These are phyloP conservation scores for Rubia occidens DNA, from an alignment of 305 asterid genomes.

Conservation along the genomic window DNA sequence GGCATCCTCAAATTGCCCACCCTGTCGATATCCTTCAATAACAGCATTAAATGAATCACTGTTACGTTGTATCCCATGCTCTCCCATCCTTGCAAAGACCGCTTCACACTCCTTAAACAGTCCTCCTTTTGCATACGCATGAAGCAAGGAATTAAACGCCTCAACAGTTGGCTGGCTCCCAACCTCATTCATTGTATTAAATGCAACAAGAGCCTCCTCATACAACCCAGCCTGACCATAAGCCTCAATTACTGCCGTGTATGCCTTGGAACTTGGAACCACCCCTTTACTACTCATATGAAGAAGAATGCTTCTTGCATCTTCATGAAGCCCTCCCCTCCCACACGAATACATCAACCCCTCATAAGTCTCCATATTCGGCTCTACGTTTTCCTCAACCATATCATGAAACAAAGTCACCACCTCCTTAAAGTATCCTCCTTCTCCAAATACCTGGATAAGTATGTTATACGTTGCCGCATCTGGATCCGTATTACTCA, in stretches of 20 bases:
- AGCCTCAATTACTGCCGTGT: slow-evolving; percentile 74
- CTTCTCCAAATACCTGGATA: slow-evolving; percentile 84
- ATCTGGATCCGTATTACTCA: slow-evolving; percentile 80
- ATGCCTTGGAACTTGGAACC: slow-evolving; percentile 81
- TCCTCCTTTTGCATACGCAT: slow-evolving; percentile 77
- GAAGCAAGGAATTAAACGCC: slow-evolving; percentile 72
- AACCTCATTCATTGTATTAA: slow-evolving; percentile 86
- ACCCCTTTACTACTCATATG: slow-evolving; percentile 69
- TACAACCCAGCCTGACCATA: slow-evolving; percentile 87
- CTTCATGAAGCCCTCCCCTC: slow-evolving; percentile 84
- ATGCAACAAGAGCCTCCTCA: slow-evolving; percentile 88
- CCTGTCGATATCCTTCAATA: slow-evolving; percentile 86
- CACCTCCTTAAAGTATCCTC: slow-evolving; percentile 97
- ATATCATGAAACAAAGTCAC: slow-evolving; percentile 92
- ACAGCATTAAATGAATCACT: slow-evolving; percentile 66
- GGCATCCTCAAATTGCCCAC: slow-evolving; percentile 88
- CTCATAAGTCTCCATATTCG: slow-evolving; percentile 95
- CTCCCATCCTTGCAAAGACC: slow-evolving; percentile 59
- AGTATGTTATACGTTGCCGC: slow-evolving; percentile 83
- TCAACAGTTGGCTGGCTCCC: slow-evolving; percentile 71
- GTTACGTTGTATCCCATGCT: slow-evolving; percentile 49
- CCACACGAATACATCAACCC: slow-evolving; percentile 88
- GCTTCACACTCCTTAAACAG: slow-evolving; percentile 84
- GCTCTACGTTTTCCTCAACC: slow-evolving; percentile 89
- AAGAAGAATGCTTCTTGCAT: slow-evolving; percentile 64